Evolutionary conservation across 441 rosid genomes (phyloP), one percentile per base, ranked within the genome.

Genomic region (Eruca vesicaria): DNA sequence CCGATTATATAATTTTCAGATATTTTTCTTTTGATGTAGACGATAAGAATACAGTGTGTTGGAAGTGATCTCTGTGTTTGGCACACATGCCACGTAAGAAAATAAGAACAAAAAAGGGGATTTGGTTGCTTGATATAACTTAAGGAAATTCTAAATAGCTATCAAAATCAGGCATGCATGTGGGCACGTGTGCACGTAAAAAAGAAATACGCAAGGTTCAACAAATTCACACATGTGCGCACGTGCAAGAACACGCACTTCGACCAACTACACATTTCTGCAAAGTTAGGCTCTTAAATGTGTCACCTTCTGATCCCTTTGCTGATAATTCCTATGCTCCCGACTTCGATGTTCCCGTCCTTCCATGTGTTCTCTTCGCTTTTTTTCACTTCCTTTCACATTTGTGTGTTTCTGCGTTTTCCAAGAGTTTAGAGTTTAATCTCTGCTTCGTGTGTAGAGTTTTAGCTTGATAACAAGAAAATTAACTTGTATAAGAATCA

Each of bases 181-280:
- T 92, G 88, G 75, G 91, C 90, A 90, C 89, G 90, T 89, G 91
- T 86, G 94, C 84, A 77, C 73, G 80, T 72, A 68, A 66, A 67
- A 71, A 70, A 26, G 73, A 78, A 52, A 68, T 63, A 79, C 81
- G 84, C 86, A 85, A 79, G 79, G 80, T 82, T 88, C 91, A 78
- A 88, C 86, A 82, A 81, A 84, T 83, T 78, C 83, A 82, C 84
- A 86, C 96, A 90, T 93, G 97, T 84, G 56, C 83, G 92, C 97
- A 93, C 93, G 91, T 93, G 96, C 70, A 67, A 67, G 82, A 82
- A 72, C 90, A 84, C 91, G 86, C 83, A 82, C 65, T 83, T 84
- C 89, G 81, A 86, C 84, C 90, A 75, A 77, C 76, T 55, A 41
- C 41, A 77, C 80, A 18, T 33, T 68, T 78, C 63, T 68, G 73